Evolutionary conservation across 2,329 filamentous ascomycete genomes (phyloP).

Genomic region (Trichocomaceae sp.): DNA sequence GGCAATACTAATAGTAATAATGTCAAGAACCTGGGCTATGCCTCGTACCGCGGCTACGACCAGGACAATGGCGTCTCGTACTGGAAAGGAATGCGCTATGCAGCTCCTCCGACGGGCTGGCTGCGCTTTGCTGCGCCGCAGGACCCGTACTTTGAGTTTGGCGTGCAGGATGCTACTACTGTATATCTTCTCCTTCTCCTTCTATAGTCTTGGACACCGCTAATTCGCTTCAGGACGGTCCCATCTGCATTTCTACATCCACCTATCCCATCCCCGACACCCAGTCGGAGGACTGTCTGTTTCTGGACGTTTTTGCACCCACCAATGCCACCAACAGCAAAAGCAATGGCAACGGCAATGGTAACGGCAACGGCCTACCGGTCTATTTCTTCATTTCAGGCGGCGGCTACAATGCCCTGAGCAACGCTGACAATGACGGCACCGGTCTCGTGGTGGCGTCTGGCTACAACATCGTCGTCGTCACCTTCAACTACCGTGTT

Average conservation of each 20-base stretch:
- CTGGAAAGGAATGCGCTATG: constrained; percentile 72
- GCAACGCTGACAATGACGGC: constrained; percentile 56
- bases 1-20: too few relatives aligned
- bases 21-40: constrained; percentile 49
- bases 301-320: constrained; percentile 38
- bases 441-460: constrained; percentile 54
- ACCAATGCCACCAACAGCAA: constrained; percentile 25
- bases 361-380: constrained; percentile 45
- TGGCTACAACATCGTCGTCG: constrained; percentile 15
- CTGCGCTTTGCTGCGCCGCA: constrained; percentile 62
- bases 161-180: constrained; percentile 49
- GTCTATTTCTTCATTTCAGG: constrained; percentile 60
- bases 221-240: constrained; percentile 28
- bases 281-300: constrained; percentile 40
- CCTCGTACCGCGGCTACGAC: constrained; percentile 55
- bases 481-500: constrained; percentile 24
- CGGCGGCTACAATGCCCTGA: constrained; percentile 56
- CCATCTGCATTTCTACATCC: constrained; percentile 60
- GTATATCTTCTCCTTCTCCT: constrained; percentile 28
- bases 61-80: constrained; percentile 55
- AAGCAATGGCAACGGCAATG: too few relatives aligned
- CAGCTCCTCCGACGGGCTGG: constrained; percentile 59
- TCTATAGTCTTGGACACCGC: too few relatives aligned
- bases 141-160: constrained; percentile 48
- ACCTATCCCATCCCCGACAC: constrained; percentile 55